Evolutionary conservation across 1,284 basidiomycete species (phyloP).

Genomic region (Inonotus obliquus): DNA sequence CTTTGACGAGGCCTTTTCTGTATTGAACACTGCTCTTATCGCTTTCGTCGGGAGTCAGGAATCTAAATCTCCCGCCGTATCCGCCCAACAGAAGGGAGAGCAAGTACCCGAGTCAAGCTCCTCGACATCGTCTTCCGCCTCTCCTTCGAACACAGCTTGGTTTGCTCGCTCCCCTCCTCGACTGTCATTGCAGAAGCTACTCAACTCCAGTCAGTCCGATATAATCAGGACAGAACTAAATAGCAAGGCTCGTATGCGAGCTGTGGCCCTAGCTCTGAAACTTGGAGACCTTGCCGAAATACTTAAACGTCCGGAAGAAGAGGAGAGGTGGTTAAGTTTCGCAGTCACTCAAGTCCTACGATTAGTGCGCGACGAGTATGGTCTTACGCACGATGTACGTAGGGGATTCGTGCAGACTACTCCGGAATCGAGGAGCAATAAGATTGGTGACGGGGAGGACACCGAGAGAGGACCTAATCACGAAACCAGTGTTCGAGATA

Average conservation of each 20-base stretch:
- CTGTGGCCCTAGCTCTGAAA: constrained; percentile 60
- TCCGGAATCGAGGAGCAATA: background rate
- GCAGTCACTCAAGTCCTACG: constrained; percentile 58
- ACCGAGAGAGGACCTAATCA: constrained; percentile 18
- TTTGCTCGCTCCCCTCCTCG: background rate
- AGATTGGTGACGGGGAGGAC: constrained; percentile 18
- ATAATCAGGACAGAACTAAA: constrained; percentile 25
- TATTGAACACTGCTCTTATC: constrained; percentile 36
- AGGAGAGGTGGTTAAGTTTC: constrained; percentile 60
- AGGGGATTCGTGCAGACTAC: background rate
- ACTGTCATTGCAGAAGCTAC: background rate
- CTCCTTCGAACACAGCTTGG: background rate
- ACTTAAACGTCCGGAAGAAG: constrained; percentile 34
- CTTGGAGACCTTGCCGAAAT: constrained; percentile 54
- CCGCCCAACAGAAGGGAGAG: background rate
- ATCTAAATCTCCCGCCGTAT: background rate
- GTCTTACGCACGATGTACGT: background rate
- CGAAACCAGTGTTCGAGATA: constrained; percentile 15
- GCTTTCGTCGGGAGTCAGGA: background rate
- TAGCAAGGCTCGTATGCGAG: constrained; percentile 49
- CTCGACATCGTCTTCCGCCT: background rate
- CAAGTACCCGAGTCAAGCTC: background rate
- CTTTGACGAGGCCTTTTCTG: constrained; percentile 46
- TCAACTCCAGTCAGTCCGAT: background rate
- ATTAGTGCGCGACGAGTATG: constrained; percentile 26